Conservation (phyloP, 805 yeast species). For the Maudiozyma bulderi region DNA sequence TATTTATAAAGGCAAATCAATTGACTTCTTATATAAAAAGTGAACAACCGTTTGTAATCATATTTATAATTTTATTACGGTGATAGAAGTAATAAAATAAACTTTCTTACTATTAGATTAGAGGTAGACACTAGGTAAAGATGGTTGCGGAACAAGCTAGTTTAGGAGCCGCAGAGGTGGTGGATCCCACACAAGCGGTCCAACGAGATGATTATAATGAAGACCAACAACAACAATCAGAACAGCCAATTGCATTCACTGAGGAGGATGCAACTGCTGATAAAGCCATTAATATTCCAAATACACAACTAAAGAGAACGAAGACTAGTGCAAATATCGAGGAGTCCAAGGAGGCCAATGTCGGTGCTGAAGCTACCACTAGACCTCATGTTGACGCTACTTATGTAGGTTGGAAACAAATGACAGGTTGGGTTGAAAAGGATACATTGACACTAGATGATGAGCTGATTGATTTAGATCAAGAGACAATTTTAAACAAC, state of each 20-base stretch:
- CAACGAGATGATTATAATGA: too few relatives aligned
- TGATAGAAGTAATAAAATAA: too few relatives aligned
- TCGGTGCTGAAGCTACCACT: conserved; percentile 7
- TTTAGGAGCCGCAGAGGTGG: too few relatives aligned
- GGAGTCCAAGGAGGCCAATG: conserved; percentile 13
- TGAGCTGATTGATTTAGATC: conserved; percentile 59
- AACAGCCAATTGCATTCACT: not conserved
- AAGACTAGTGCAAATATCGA: conserved; percentile 15
- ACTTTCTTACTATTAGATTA: too few relatives aligned
- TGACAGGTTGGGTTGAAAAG: conserved; percentile 72
- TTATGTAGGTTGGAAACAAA: conserved; percentile 89
- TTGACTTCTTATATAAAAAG: too few relatives aligned
- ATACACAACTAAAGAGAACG: not conserved
- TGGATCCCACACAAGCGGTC: too few relatives aligned
- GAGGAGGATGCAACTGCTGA: not conserved
- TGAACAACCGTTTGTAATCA: too few relatives aligned
- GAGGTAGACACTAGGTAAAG: too few relatives aligned
- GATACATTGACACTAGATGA: conserved; percentile 59
- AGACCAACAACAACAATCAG: not conserved
- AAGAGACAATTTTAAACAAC: conserved; percentile 65
- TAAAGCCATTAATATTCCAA: not conserved
- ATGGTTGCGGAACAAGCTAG: too few relatives aligned
- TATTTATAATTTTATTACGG: too few relatives aligned
- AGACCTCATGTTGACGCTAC: conserved; percentile 38
- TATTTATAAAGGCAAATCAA: too few relatives aligned